Conservation (phyloP, 306 rosid species). For the Cucumis hystrix region DNA sequence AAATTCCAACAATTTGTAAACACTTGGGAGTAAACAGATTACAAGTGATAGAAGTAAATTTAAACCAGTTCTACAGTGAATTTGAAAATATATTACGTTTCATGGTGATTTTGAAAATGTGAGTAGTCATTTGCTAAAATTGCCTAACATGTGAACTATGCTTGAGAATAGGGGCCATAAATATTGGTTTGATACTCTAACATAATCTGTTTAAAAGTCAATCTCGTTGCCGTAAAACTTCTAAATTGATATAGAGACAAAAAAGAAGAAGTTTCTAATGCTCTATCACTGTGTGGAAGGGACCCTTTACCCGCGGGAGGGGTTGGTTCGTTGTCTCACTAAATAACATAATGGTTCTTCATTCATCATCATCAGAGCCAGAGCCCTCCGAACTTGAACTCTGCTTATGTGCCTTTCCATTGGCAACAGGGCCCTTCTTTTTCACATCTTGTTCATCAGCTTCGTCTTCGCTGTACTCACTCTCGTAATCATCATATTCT, state of each 20-base stretch:
- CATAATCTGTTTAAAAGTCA: conserved; percentile 1
- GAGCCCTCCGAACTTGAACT: conserved; percentile 23
- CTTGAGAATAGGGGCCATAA: not conserved
- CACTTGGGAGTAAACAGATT: too few species aligned
- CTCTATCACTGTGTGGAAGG: conserved; percentile 1
- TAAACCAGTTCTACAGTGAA: too few species aligned
- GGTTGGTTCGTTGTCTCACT: not conserved
- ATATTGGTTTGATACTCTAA: not conserved
- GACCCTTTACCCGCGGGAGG: not conserved
- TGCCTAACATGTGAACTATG: not conserved
- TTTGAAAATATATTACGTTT: too few species aligned
- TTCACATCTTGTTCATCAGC: conserved; percentile 26
- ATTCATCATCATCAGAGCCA: conserved; percentile 35
- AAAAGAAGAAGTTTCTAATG: conserved; percentile 1
- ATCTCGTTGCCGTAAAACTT: not conserved
- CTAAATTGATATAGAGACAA: conserved; percentile 3
- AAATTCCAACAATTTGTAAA: too few species aligned
- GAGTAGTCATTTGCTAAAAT: not conserved
- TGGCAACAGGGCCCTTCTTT: conserved; percentile 28
- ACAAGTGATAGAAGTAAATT: too few species aligned
- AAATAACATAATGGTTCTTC: not conserved
- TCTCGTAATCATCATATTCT: conserved; percentile 26
- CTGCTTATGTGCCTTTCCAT: conserved; percentile 17
- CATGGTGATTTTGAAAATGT: too few species aligned
- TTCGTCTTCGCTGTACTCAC: conserved; percentile 54